Base-by-base conservation (phyloP, 2,329 filamentous ascomycete species). In the Periglandula ipomoeae region DNA sequence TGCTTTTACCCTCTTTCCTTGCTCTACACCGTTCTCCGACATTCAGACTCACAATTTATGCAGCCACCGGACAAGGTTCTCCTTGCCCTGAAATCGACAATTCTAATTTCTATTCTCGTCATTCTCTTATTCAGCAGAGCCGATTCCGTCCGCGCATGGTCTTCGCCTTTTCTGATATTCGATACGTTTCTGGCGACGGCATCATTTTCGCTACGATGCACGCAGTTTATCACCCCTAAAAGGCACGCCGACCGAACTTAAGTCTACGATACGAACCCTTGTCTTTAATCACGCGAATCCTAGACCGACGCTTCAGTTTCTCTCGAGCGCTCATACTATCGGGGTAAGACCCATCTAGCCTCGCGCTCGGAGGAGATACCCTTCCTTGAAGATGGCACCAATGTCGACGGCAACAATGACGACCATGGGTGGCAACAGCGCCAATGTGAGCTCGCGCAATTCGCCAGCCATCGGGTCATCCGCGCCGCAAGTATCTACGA, bases 361-460 rank as follows among this genome's bases (percentile, higher is more conserved):
- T 46, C 35, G 13, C 27, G 32, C 47, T 44, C 49, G 23, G 34
- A 48, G 39, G 41, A 48, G 34, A 20, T 30, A 50, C 34, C 46
- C 30, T 52, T 48, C 50, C 47, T 58, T 53, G 53, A 71, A 72
- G 68, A 70, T 67, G 50, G 64, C 70, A 50, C 64, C 63, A 41
- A 62, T 69, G 54, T 68, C 63, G 49, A 60, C 65, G 51, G 63
- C 62, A 57, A 62, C 65, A 46, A 65, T 61, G 44, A 66, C 61
- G 40, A 61, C 60, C 40, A 59, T 59, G 45, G 66, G 61, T 55
- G 59, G 61, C 43, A 64, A 63, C 43, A 75, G 71, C 58, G 65
- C 70, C 52, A 73, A 72, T 65, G 67, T 67, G 50, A 78, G 72
- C 60, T 70, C 75, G 44, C 71, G 76, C 63, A 75, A 66, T 43